Evolutionary conservation across 1,139 yeast genomes (phyloP), one percentile per base, ranked within the genome.

Genomic region (Yamadazyma atmosphaerica): DNA sequence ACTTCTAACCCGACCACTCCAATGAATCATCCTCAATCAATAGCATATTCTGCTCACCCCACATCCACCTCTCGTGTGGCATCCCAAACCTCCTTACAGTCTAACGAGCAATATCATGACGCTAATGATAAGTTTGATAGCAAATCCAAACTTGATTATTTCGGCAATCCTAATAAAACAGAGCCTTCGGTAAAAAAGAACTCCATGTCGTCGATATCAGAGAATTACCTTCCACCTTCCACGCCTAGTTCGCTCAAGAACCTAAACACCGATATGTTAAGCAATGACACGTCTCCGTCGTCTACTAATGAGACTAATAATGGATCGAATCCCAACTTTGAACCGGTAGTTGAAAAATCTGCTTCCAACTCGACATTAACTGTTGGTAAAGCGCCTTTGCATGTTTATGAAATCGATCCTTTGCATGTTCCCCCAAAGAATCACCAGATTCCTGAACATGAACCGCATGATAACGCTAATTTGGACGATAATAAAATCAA

Each of bases 261-360:
- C 37, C 24, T 38, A 16, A 36, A 44, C 30, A 21, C 16, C 11
- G 47, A 47, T 23, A 31, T 23, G 25, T 42, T 52, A 17, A 56
- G 69, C 27, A 61, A 61, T 40, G 71, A 65, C 30, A 67, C 72
- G 3, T 51, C 61, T 1, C 70, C 71, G 3, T 58, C 67, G 15
- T 63, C 70, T 7, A 44, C 60, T 12, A 61, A 57, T 18, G 55
- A 50, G 10, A 37, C 38, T 30, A 36, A 35, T 27, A 16, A 28
- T 28, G 21, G 6, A 6, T 35, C 35, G 6, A 36, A 36, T 30
- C 32, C 41, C 2, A 18, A 33, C 12, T 22, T 29, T 14, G 35
- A 32, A 10, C 26, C 27, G 10, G 16, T 30, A n/a, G 11, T 30
- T 4, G 29, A 32, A 11, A 23, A n/a, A 16, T 18, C 38, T 18